Percentiles rank a stretch among this genome's conserved stretches.
phyloP scores from a whole-genome alignment of 306 rosid species.

The Glycine soja region DNA sequence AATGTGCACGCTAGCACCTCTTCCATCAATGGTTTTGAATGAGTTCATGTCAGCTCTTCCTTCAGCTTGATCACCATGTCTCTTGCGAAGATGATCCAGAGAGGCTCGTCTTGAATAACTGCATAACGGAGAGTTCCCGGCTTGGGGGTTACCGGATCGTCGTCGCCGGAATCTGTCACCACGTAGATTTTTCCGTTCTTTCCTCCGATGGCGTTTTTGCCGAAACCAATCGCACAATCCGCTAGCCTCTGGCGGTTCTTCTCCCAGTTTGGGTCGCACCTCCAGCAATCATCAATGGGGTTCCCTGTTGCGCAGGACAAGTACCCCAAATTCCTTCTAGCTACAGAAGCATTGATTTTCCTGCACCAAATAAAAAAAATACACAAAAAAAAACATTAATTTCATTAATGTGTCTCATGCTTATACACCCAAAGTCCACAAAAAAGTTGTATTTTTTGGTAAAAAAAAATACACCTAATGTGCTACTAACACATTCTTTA shows the following conservation, averaged over 20 bases:
- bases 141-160: conserved; percentile 70
- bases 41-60: conserved; percentile 95
- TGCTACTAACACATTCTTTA: too few species aligned
- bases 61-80: conserved; percentile 89
- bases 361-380: conserved; percentile 40
- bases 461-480: too few species aligned
- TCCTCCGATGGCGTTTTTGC: conserved; percentile 89
- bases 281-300: conserved; percentile 98
- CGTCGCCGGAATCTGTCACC: conserved; percentile 78
- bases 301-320: conserved; percentile 84
- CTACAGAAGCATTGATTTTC: conserved; percentile 67
- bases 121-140: conserved; percentile 93
- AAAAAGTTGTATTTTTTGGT: too few species aligned
- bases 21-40: conserved; percentile 88
- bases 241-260: conserved; percentile 83
- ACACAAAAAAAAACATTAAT: not conserved
- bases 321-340: conserved; percentile 80
- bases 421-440: too few species aligned
- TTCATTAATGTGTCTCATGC: too few species aligned
- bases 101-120: conserved; percentile 89
- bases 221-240: conserved; percentile 96
- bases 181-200: conserved; percentile 77
- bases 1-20: conserved; percentile 94
- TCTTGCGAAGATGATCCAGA: conserved; percentile 88
- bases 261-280: conserved; percentile 91